Base-by-base conservation (phyloP, 2,329 filamentous ascomycete species). In the Pseudonectria buxi region DNA sequence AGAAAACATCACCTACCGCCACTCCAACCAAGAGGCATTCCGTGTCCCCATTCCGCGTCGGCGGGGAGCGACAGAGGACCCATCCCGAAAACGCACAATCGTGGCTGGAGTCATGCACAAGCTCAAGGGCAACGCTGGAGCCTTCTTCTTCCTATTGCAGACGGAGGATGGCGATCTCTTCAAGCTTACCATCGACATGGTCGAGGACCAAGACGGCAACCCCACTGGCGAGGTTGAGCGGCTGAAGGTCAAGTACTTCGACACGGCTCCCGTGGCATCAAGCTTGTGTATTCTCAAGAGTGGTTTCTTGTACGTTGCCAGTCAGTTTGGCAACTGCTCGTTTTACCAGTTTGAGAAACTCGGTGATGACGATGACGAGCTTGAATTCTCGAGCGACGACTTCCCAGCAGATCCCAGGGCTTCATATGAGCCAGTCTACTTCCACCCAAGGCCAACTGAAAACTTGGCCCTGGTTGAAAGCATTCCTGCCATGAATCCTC, bases 271-370 rank as follows among this genome's bases (percentile, higher is more conserved):
- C 0, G 72, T 94, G 26, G 87, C 89, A 1, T 81, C 85, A 0
- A 94, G 78, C 55, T 74, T 99, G 29, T 87, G 88, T 58, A 95
- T 98, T 47, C 64, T 98, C 47, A 95, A 95, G 64, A 95, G 88
- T 46, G 94, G 92, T 18, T 98, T 95, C 56, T 73, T 98, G 10
- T 98, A 92, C 54, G 83, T 90, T 35, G 87, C 88, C 7, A 86
- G 86, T 53, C 90, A 98, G 61, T 88, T 84, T 45, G 92, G 94
- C 22, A 92, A 95, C 57, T 86, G 94, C 56, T 80, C 88, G 41
- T 88, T 98, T 49, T 98, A 96, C 61, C 90, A 96, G 57, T 94
- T 99, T 44, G 88, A 95, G 59, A 94, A 95, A 54, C 77, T 99
- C 6, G 94, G 90, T 28, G 92, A 98, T 44, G 90, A 96, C 51